These are phyloP conservation scores for Suillus subluteus DNA, from an alignment of 768 basidiomycete species.

Conservation along the genomic window DNA sequence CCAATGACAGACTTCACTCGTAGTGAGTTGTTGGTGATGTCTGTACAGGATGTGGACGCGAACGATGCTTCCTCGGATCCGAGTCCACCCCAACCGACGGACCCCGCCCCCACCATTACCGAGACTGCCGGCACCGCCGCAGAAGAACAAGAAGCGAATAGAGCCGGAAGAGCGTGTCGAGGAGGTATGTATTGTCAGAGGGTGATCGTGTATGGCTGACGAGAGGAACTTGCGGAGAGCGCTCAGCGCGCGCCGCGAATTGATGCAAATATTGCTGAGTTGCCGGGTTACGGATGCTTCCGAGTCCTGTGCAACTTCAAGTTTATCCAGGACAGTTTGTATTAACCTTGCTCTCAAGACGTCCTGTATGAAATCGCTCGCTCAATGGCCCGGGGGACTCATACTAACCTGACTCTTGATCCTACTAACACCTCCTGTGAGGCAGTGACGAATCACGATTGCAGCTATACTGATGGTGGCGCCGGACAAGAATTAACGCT, in stretches of 20 bases:
- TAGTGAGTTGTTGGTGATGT: too few relatives aligned
- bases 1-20: too few relatives aligned
- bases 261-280: constrained; percentile 48
- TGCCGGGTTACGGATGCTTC: constrained; percentile 51
- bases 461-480: too few relatives aligned
- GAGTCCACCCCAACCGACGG: constrained; percentile 56
- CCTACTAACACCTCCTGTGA: too few relatives aligned
- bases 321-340: too few relatives aligned
- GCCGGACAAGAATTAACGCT: too few relatives aligned
- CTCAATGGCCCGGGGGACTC: too few relatives aligned
- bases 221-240: constrained; percentile 64
- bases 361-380: too few relatives aligned
- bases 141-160: constrained; percentile 62
- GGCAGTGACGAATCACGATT: too few relatives aligned
- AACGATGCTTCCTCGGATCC: constrained; percentile 68
- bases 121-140: constrained; percentile 38
- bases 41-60: constrained; percentile 28
- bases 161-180: constrained; percentile 80
- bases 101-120: constrained; percentile 76
- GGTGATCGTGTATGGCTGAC: constrained; percentile 59
- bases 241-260: constrained; percentile 41
- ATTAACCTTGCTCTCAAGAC: too few relatives aligned
- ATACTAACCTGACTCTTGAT: too few relatives aligned
- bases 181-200: constrained; percentile 43
- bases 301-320: neutral